phyloP scores from a whole-genome alignment of 192 early-diverging fungal species.

The Coemansia sp. region DNA sequence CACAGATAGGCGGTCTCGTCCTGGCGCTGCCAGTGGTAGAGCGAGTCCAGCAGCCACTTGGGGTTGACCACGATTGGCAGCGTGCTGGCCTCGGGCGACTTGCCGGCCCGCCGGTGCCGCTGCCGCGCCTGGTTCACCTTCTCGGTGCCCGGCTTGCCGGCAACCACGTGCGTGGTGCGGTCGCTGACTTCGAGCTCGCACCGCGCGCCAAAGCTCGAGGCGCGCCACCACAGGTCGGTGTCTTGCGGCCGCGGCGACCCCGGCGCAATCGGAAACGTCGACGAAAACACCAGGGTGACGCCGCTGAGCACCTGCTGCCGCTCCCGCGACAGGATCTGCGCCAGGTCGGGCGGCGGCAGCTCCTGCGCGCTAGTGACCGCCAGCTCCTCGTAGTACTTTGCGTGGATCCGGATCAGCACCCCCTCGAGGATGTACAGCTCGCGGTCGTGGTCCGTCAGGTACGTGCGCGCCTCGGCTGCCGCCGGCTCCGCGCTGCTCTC shows the following conservation, averaged over 20 bases:
- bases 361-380: slow-evolving; percentile 8
- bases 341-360: slow-evolving; percentile 23
- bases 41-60: slow-evolving; percentile 67
- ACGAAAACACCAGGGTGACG: slow-evolving; percentile 70
- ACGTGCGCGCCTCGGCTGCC: not conserved
- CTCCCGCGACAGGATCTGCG: slow-evolving; percentile 58
- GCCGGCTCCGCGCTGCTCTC: slow-evolving; percentile 5
- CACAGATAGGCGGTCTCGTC: slow-evolving; percentile 64
- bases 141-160: slow-evolving; percentile 69
- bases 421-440: slow-evolving; percentile 54
- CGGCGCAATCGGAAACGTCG: slow-evolving; percentile 66
- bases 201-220: slow-evolving; percentile 75
- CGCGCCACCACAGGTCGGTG: slow-evolving; percentile 79
- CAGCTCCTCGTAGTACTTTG: slow-evolving; percentile 58
- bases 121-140: slow-evolving; percentile 69
- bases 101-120: slow-evolving; percentile 25
- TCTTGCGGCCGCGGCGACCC: slow-evolving; percentile 54
- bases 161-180: slow-evolving; percentile 83
- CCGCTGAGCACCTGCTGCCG: slow-evolving; percentile 64
- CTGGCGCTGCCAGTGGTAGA: slow-evolving; percentile 63
- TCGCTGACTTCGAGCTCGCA: slow-evolving; percentile 61
- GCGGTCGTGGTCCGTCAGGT: slow-evolving; percentile 55
- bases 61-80: slow-evolving; percentile 32
- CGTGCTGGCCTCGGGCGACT: slow-evolving; percentile 60
- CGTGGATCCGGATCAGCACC: slow-evolving; percentile 66